Percentiles rank a stretch among this genome's conserved stretches.
phyloP scores from a whole-genome alignment of 805 yeast genomes.

The Teunomyces atbi region DNA sequence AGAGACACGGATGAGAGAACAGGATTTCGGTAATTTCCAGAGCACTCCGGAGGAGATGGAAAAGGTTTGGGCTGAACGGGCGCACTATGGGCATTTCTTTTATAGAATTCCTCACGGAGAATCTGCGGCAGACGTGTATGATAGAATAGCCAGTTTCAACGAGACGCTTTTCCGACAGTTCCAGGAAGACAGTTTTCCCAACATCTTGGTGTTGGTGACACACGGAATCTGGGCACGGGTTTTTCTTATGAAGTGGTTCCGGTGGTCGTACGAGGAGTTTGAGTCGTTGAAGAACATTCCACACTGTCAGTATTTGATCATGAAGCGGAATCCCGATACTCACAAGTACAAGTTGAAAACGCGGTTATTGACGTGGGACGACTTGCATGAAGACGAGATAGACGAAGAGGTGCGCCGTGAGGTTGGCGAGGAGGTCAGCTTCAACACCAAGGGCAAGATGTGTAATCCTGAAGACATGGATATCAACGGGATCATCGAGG shows the following conservation, averaged over 20 bases:
- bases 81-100: conserved; percentile 77
- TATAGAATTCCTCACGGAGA: conserved; percentile 92
- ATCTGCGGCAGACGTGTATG: conserved; percentile 94
- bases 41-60: conserved; percentile 74
- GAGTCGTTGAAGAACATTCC: conserved; percentile 81
- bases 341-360: conserved; percentile 60
- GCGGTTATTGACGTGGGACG: conserved; percentile 70
- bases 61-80: conserved; percentile 77
- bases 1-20: conserved; percentile 91
- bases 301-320: conserved; percentile 77
- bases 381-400: conserved; percentile 42
- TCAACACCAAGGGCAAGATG: conserved; percentile 35
- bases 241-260: conserved; percentile 88
- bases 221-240: conserved; percentile 96
- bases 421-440: conserved; percentile 34
- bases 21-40: conserved; percentile 94
- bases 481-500: conserved; percentile 33
- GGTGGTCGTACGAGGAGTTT: conserved; percentile 89
- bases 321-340: conserved; percentile 57
- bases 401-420: conserved; percentile 37
- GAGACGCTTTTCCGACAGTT: conserved; percentile 85
- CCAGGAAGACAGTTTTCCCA: conserved; percentile 62
- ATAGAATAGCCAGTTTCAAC: conserved; percentile 85
- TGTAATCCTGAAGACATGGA: conserved; percentile 37
- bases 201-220: conserved; percentile 78